A percentile compares a stretch with the other conserved stretches of the same genome.
Evolutionary conservation across 2,329 filamentous ascomycete species (phyloP).

Genomic region (Fusarium sp.): DNA sequence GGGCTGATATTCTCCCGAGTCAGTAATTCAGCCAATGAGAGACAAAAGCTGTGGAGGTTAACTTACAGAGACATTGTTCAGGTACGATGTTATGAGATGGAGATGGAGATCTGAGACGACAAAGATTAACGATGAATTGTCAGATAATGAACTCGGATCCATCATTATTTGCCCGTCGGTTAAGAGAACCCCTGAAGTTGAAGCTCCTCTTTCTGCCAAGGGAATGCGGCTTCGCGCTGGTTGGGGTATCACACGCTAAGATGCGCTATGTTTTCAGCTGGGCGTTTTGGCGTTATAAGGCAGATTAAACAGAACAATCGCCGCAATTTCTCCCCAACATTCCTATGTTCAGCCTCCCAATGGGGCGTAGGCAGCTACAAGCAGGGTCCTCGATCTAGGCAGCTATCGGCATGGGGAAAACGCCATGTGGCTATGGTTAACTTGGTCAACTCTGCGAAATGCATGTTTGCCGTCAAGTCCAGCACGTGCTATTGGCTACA

Average conservation of each 20-base stretch:
- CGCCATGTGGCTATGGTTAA: neutral
- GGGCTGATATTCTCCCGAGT: slow-evolving; percentile 50
- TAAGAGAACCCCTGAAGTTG: slow-evolving; percentile 9
- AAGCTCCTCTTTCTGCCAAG: neutral
- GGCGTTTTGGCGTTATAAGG: slow-evolving; percentile 34
- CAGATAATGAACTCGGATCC: neutral
- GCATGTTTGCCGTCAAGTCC: neutral
- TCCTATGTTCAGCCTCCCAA: neutral
- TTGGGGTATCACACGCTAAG: slow-evolving; percentile 25
- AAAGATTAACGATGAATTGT: neutral
- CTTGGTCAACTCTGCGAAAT: neutral
- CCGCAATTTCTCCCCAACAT: slow-evolving; percentile 11
- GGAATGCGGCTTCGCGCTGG: slow-evolving; percentile 4
- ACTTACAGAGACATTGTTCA: slow-evolving; percentile 20
- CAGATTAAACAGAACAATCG: slow-evolving; percentile 18
- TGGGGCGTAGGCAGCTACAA: neutral
- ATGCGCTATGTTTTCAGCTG: slow-evolving; percentile 44
- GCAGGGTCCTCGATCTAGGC: neutral
- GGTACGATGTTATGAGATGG: neutral
- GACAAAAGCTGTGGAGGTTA: neutral
- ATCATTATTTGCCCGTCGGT: neutral
- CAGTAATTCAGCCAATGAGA: neutral
- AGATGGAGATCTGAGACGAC: neutral
- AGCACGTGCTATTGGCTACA: slow-evolving; percentile 1
- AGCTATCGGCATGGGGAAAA: slow-evolving; percentile 1